Base-by-base conservation (phyloP, 169 alveolate species). In the Plasmodium sp. region DNA sequence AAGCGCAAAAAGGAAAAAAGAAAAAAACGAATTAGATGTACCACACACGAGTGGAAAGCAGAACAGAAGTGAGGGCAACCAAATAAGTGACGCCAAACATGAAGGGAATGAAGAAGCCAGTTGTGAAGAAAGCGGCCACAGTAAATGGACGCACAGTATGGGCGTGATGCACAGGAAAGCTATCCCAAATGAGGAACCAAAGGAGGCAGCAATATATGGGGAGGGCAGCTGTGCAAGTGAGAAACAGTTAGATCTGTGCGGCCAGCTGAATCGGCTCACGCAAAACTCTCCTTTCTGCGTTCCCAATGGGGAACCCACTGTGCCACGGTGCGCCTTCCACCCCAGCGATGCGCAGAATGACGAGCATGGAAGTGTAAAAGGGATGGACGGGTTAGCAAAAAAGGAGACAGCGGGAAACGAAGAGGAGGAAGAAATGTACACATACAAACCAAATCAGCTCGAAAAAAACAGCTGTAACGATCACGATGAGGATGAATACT, bases 401-500 rank as follows among this genome's bases (percentile, higher is more conserved):
- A 34, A 4, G 67, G 62, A 22, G 31, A 83, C 41, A 5, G 39
- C 3, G 56, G 12, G 0, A 5, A 51, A 71, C 51, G 75, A 33
- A 33, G 48, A 5, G 48, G 74, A 1, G 36, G 81, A 77, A 27
- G 85, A 54, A n/a, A 86, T 34, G 71, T 16, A 39, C 62, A 51
- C 34, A 34, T 54, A 86, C 33, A 77, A 77, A 5, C 22, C 54
- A n/a, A 75, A 75, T 14, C 18, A 54, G 27, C 10, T 75, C 22
- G 81, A 79, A n/a, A 67, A 80, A 43, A 90, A 34, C 5, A 31
- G 22, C 80, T 14, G 36, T 10, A 62, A 80, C 6, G 73, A 77
- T 14, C 62, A 51, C 2, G 81, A 77, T 48, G 72, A 43, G 56
- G 75, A 79, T 43, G 82, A 45, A 72, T 62, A 90, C 74, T 90